Percentiles rank a stretch among this genome's conserved stretches.
These are phyloP conservation scores for Trypethelium eluteriae DNA, from an alignment of 495 filamentous ascomycete species.

Conservation along the genomic window DNA sequence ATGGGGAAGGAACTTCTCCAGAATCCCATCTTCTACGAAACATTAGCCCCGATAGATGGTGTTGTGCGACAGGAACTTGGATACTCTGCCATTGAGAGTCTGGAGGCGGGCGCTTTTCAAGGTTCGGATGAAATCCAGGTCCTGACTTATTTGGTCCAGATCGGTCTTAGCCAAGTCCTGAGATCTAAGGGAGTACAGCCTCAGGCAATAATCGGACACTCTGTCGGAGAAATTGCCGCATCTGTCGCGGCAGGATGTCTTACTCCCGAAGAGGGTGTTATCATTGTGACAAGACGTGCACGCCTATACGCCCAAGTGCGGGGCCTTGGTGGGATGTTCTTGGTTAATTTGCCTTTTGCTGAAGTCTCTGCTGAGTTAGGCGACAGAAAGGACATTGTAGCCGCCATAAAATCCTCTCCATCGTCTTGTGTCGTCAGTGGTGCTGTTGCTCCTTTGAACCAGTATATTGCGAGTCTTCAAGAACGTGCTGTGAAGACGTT, in stretches of 20 bases:
- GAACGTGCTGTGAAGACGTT: slow-evolving; percentile 27
- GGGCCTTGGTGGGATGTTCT: slow-evolving; percentile 47
- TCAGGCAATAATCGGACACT: slow-evolving; percentile 49
- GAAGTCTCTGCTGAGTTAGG: slow-evolving; percentile 29
- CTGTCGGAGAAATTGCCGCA: slow-evolving; percentile 56
- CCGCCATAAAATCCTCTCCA: neutral
- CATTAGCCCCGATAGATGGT: slow-evolving; percentile 26
- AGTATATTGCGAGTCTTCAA: slow-evolving; percentile 16
- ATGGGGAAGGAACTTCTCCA: slow-evolving; percentile 41
- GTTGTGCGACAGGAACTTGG: neutral
- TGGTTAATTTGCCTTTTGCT: slow-evolving; percentile 43
- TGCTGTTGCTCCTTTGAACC: neutral
- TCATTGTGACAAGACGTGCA: slow-evolving; percentile 34
- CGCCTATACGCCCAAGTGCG: slow-evolving; percentile 35
- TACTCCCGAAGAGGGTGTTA: slow-evolving; percentile 28
- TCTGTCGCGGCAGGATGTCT: slow-evolving; percentile 31
- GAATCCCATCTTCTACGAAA: slow-evolving; percentile 30
- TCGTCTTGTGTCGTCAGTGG: neutral
- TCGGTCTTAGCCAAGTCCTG: slow-evolving; percentile 24
- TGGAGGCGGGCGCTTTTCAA: slow-evolving; percentile 15
- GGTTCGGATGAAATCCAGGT: slow-evolving; percentile 31
- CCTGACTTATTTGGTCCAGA: slow-evolving; percentile 25
- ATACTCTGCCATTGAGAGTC: slow-evolving; percentile 20
- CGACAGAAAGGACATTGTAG: neutral
- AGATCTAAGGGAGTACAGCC: slow-evolving; percentile 27